Conservation (phyloP, 441 rosid genomes). For the Erodium moschatum region DNA sequence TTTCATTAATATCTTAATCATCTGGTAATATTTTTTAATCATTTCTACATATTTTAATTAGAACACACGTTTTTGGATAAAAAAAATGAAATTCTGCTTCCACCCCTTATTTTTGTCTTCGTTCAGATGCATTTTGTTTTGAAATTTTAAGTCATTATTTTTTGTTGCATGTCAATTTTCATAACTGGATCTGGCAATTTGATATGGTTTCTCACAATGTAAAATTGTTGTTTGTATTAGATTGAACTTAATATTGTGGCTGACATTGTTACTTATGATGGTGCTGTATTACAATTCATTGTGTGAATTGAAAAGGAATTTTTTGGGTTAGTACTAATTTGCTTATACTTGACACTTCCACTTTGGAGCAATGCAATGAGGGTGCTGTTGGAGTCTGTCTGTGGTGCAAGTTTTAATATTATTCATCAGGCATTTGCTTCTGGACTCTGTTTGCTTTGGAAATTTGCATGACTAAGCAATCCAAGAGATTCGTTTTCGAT, state of each 20-base stretch:
- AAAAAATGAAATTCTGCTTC: background rate
- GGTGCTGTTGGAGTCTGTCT: background rate
- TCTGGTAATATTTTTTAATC: no score
- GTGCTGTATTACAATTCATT: no score
- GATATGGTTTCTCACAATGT: background rate
- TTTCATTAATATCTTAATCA: slow-evolving; percentile 1
- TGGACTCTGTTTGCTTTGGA: background rate
- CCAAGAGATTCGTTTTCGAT: no score
- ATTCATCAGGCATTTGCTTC: background rate
- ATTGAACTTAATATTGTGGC: background rate
- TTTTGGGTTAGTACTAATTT: background rate
- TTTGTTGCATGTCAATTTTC: background rate
- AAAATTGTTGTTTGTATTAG: background rate
- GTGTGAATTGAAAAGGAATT: background rate
- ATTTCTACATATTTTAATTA: background rate
- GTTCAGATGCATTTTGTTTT: background rate
- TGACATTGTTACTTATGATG: no score
- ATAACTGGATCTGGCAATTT: background rate
- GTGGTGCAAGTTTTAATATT: background rate
- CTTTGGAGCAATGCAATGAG: background rate
- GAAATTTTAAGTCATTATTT: background rate
- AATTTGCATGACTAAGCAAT: background rate
- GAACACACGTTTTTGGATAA: background rate
- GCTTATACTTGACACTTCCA: background rate
- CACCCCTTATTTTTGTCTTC: background rate